Evolutionary conservation across 75 land plant genomes (phyloP).

Genomic region (Selaginella tamariscina): DNA sequence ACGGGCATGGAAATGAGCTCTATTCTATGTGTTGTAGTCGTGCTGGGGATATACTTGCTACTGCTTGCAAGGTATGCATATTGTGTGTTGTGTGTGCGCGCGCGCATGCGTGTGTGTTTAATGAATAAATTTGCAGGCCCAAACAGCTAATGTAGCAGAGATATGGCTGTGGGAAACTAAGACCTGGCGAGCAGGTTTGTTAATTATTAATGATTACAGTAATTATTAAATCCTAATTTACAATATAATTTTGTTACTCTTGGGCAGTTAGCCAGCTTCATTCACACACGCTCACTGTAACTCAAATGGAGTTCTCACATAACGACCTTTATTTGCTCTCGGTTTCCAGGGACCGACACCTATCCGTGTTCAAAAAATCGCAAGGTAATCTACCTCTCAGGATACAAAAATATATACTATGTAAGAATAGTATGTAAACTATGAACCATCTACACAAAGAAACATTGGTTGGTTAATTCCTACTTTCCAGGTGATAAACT

Average conservation of each 20-base stretch:
- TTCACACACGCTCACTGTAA: slow-evolving; percentile 78
- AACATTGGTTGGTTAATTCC: too few species aligned
- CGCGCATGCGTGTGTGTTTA: background rate
- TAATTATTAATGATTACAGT: too few species aligned
- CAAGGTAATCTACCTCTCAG: background rate
- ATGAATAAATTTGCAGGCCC: slow-evolving; percentile 57
- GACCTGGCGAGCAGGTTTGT: too few species aligned
- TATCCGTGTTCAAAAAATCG: slow-evolving; percentile 53
- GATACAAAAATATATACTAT: too few species aligned
- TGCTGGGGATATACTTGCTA: slow-evolving; percentile 71
- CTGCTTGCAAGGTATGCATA: slow-evolving; percentile 85
- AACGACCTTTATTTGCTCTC: slow-evolving; percentile 62
- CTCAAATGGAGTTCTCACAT: slow-evolving; percentile 79
- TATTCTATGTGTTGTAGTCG: slow-evolving; percentile 78
- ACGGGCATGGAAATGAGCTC: slow-evolving; percentile 98
- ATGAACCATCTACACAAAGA: background rate
- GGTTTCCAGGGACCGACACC: slow-evolving; percentile 92
- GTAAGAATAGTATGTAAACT: background rate
- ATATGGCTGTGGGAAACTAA: slow-evolving; percentile 91
- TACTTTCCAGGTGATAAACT: background rate
- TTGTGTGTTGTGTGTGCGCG: background rate
- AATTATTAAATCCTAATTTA: too few species aligned
- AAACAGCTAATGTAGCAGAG: slow-evolving; percentile 72
- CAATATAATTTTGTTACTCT: too few species aligned
- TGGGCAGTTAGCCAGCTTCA: slow-evolving; percentile 63